Evolutionary conservation across 176 grass and related monocot genomes (phyloP), one percentile per base, ranked within the genome.

Genomic region (Phyllostachys edulis): DNA sequence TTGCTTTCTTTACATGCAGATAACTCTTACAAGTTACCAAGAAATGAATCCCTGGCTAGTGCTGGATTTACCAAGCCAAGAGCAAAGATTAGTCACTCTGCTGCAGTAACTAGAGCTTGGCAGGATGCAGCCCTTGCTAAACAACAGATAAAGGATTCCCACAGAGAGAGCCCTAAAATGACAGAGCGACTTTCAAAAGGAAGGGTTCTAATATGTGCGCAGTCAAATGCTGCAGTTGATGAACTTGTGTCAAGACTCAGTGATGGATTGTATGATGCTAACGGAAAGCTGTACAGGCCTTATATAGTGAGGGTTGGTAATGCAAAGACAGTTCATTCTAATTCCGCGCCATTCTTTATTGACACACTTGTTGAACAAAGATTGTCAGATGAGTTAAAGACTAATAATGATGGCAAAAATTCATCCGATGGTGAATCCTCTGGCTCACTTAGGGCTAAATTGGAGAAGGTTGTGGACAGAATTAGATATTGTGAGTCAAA

Each of bases 191-290:
- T 88, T 70, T 50, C 63, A 20, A 94, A 80, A 93, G 92, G 95
- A 81, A 91, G 95, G 64, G 89, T 87, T 94, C 80, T 97, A 71
- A 62, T 97, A 69, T 97, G 95, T 78, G 95, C 95, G 2, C 95
- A 97, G 52, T 97, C 92, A 73, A 97, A 97, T 88, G 95, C 95
- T 75, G 95, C 95, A 47, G 93, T 98, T 78, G 96, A 98, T 87
- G 96, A 98, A 78, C 85, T 98, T 79, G 88, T 95, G 66, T 98
- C 92, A 55, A 91, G 93, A 95, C 87, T 98, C 41, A 90, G 87
- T 36, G 63, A 98, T 50, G 96, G 96, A 72, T 86, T 97, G 77
- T 89, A 91, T 70, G 87, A 89, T 80, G 77, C 45, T 80, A 85
- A 98, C 69, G 92, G 93, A 67, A 92, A 93, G 32, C 45, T 87